These are phyloP conservation scores for Endothia cerciana DNA, from an alignment of 2,329 filamentous ascomycete species.

Conservation along the genomic window DNA sequence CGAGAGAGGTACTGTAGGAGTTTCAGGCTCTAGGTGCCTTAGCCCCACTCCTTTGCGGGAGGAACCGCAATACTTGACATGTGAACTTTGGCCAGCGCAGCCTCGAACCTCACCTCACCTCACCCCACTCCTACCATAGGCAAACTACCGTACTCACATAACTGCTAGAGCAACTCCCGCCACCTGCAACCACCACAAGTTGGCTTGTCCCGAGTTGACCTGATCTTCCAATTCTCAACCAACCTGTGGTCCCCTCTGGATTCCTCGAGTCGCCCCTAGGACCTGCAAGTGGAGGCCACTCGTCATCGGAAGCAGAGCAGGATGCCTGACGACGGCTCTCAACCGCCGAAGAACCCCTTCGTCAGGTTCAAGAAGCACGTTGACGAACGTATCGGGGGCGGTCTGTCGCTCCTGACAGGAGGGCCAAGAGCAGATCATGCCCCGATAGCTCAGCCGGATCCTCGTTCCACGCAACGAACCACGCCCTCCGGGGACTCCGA, in stretches of 20 bases:
- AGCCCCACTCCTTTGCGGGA: not conserved
- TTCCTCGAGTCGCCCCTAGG: not conserved
- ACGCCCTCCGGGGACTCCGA: not conserved
- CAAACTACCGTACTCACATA: not conserved
- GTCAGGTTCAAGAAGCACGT: slow-evolving; percentile 47
- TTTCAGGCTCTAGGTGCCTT: no score
- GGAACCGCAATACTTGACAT: not conserved
- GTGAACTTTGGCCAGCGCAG: not conserved
- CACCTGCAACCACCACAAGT: not conserved
- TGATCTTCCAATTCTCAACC: not conserved
- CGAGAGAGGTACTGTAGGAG: no score
- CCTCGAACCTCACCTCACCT: not conserved
- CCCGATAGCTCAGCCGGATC: not conserved
- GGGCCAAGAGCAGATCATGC: slow-evolving; percentile 23
- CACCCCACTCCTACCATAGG: not conserved
- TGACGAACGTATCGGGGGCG: slow-evolving; percentile 42
- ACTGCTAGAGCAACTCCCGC: not conserved
- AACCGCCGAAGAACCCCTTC: slow-evolving; percentile 41
- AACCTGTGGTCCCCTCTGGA: not conserved
- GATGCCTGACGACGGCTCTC: slow-evolving; percentile 25
- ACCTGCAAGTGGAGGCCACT: no score
- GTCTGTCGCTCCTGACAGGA: slow-evolving; percentile 36
- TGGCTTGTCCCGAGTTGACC: not conserved
- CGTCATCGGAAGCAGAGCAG: not conserved
- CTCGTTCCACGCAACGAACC: not conserved